Evolutionary conservation across 805 yeast genomes (phyloP).

Genomic region (Kodamaea restingae): DNA sequence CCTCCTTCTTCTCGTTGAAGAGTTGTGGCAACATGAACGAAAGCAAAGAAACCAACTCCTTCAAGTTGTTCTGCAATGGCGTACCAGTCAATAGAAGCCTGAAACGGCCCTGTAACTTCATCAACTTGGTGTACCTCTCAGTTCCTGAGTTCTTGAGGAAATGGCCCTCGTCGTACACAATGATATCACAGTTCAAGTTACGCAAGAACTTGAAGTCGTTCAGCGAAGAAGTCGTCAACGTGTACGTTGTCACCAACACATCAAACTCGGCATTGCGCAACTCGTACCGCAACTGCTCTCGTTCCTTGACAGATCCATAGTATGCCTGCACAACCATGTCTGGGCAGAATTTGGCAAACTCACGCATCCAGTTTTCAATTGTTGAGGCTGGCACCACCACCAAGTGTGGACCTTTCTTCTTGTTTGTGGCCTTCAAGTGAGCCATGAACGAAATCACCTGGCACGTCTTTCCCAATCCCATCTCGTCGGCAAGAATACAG

Average conservation of each 20-base stretch:
- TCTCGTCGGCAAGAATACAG: constrained; percentile 95
- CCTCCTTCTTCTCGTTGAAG: constrained; percentile 78
- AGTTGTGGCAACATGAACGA: constrained; percentile 86
- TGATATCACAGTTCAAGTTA: constrained; percentile 71
- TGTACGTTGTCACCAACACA: constrained; percentile 91
- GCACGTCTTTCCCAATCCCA: constrained; percentile 97
- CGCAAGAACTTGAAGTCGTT: constrained; percentile 77
- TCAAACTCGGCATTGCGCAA: constrained; percentile 62
- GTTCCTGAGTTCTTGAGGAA: constrained; percentile 86
- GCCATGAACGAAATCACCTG: constrained; percentile 94
- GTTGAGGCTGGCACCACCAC: constrained; percentile 97
- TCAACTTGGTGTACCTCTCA: constrained; percentile 82
- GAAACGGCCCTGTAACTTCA: constrained; percentile 80
- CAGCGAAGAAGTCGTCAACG: constrained; percentile 82
- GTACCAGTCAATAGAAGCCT: constrained; percentile 91
- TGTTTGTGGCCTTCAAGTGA: constrained; percentile 64
- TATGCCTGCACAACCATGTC: constrained; percentile 79
- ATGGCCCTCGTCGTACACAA: constrained; percentile 97
- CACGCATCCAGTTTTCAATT: constrained; percentile 95
- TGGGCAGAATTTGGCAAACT: constrained; percentile 87
- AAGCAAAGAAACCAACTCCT: constrained; percentile 83
- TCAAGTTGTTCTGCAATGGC: constrained; percentile 89
- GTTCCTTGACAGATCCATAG: constrained; percentile 81
- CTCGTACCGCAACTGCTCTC: constrained; percentile 77
- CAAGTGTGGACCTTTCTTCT: constrained; percentile 70